These are phyloP conservation scores for Hyphopichia buzzinii DNA, from an alignment of 1,139 yeast species.

Conservation along the genomic window DNA sequence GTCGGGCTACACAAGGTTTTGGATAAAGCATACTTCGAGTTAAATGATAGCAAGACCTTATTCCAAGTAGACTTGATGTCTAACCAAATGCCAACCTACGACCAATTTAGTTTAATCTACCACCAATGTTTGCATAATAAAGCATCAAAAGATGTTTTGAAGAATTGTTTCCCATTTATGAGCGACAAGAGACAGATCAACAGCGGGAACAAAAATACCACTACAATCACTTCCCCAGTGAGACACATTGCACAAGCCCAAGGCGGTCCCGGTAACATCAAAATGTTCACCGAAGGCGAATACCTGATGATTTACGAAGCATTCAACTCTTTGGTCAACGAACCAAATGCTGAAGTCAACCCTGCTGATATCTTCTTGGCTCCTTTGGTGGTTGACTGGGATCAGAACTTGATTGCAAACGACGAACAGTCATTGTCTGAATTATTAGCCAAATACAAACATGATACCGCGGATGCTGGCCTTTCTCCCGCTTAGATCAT, in stretches of 20 bases:
- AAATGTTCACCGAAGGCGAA: constrained; percentile 38
- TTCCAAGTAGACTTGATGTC: constrained; percentile 40
- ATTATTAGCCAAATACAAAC: constrained; percentile 31
- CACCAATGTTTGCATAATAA: constrained; percentile 27
- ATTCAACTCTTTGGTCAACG: constrained; percentile 28
- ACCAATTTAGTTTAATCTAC: constrained; percentile 35
- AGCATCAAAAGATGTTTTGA: constrained; percentile 26
- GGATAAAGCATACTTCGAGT: constrained; percentile 28
- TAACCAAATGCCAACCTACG: constrained; percentile 44
- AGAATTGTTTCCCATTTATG: constrained; percentile 39
- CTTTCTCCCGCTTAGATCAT: constrained; percentile 1
- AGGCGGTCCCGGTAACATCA: constrained; percentile 15
- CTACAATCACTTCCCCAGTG: constrained; percentile 28
- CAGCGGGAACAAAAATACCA: constrained; percentile 6
- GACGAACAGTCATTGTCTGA: constrained; percentile 33
- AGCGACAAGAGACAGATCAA: constrained; percentile 18
- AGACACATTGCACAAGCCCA: constrained; percentile 14
- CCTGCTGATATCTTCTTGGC: constrained; percentile 39
- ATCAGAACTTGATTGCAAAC: constrained; percentile 42
- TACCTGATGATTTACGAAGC: constrained; percentile 42
- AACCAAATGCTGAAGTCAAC: constrained; percentile 23
- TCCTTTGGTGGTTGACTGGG: constrained; percentile 50
- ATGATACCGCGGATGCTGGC: constrained; percentile 4
- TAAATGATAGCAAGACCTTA: constrained; percentile 25
- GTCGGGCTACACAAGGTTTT: constrained; percentile 30